Conservation (phyloP, 1,284 basidiomycete species). For the Ceratobasidium sp. region DNA sequence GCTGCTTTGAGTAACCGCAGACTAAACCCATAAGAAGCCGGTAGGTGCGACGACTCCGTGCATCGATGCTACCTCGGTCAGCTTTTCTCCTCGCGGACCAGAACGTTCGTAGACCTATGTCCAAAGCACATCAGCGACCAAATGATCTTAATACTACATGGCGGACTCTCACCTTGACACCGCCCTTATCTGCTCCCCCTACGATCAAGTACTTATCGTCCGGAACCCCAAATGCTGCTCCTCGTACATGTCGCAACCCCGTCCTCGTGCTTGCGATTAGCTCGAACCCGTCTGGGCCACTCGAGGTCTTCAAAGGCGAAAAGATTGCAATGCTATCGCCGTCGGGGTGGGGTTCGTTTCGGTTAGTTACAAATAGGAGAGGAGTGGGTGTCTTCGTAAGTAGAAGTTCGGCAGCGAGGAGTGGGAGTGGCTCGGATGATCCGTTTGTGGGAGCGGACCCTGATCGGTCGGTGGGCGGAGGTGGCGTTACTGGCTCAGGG, state of each 20-base stretch:
- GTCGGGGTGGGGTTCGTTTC: slow-evolving; percentile 67
- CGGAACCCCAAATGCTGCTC: slow-evolving; percentile 50
- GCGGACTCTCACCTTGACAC: slow-evolving; percentile 53
- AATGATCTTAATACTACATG: not conserved
- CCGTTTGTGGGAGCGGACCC: slow-evolving; percentile 61
- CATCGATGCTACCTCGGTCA: slow-evolving; percentile 50
- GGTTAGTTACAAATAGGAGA: slow-evolving; percentile 70
- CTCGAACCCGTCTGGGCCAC: slow-evolving; percentile 46
- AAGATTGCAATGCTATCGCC: slow-evolving; percentile 73
- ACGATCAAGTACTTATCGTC: slow-evolving; percentile 51
- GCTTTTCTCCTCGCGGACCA: slow-evolving; percentile 47
- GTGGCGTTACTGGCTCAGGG: not conserved
- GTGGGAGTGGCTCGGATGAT: slow-evolving; percentile 62
- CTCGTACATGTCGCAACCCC: slow-evolving; percentile 53
- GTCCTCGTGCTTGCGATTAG: slow-evolving; percentile 51
- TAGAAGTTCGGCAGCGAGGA: slow-evolving; percentile 54
- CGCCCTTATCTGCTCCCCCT: slow-evolving; percentile 52
- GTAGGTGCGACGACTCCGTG: slow-evolving; percentile 45
- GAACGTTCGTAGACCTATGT: slow-evolving; percentile 49
- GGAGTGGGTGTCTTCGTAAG: slow-evolving; percentile 46
- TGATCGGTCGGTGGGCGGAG: slow-evolving; percentile 46
- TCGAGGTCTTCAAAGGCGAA: slow-evolving; percentile 51
- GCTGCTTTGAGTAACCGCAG: no score
- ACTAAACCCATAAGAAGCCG: slow-evolving; percentile 45
- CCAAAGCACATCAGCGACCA: not conserved